Percentiles rank a stretch among this genome's conserved stretches.
Evolutionary conservation across 306 rosid genomes (phyloP).

Genomic region (Erythrophleum fordii): DNA sequence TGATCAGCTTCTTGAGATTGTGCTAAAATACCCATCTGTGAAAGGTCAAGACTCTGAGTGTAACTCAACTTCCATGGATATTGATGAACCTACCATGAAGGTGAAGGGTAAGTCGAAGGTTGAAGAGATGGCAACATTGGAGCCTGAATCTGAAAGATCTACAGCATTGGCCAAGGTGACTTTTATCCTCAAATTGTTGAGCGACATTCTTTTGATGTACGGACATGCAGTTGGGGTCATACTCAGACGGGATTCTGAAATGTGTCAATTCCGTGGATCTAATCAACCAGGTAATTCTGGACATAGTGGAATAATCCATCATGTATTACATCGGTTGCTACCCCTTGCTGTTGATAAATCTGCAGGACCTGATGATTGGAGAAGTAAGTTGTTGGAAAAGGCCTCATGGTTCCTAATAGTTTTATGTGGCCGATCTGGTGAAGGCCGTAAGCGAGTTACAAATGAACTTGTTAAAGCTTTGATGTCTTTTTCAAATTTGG

Average conservation of each 20-base stretch:
- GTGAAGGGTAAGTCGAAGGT: slow-evolving; percentile 97
- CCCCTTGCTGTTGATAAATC: slow-evolving; percentile 83
- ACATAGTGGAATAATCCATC: slow-evolving; percentile 77
- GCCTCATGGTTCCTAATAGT: slow-evolving; percentile 95
- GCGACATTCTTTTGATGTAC: slow-evolving; percentile 94
- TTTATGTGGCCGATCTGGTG: slow-evolving; percentile 93
- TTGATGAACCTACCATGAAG: slow-evolving; percentile 87
- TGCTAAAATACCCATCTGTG: slow-evolving; percentile 71
- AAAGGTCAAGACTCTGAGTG: slow-evolving; percentile 55
- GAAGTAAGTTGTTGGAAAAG: slow-evolving; percentile 89
- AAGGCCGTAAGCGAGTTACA: slow-evolving; percentile 92
- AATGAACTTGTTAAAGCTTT: slow-evolving; percentile 86
- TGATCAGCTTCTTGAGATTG: slow-evolving; percentile 96
- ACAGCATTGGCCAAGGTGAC: slow-evolving; percentile 93
- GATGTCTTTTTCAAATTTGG: slow-evolving; percentile 63
- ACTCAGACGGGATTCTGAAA: slow-evolving; percentile 88
- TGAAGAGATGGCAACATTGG: slow-evolving; percentile 59
- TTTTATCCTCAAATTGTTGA: slow-evolving; percentile 90
- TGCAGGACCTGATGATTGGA: slow-evolving; percentile 98
- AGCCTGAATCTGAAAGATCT: slow-evolving; percentile 84
- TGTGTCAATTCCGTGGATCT: slow-evolving; percentile 82
- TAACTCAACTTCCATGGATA: slow-evolving; percentile 75
- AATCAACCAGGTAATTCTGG: slow-evolving; percentile 69
- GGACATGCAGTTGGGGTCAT: slow-evolving; percentile 93
- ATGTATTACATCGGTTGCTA: slow-evolving; percentile 75